phyloP scores from a whole-genome alignment of 805 yeast species.

The Schizosaccharomyces cryophilus region DNA sequence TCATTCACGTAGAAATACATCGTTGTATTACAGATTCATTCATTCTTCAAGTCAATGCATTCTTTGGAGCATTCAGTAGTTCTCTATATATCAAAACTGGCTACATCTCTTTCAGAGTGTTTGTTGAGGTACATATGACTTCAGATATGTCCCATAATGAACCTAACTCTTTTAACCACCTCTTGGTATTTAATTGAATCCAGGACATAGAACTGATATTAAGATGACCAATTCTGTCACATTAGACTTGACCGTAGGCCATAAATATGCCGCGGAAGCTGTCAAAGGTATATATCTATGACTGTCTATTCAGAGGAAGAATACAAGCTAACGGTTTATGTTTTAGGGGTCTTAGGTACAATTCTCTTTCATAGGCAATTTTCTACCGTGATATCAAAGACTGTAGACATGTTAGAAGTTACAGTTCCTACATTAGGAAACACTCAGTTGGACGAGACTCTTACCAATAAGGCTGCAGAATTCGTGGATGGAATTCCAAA shows the following conservation, averaged over 20 bases:
- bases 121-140: too few relatives aligned
- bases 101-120: too few relatives aligned
- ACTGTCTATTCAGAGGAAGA: neutral
- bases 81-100: too few relatives aligned
- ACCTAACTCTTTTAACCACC: too few relatives aligned
- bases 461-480: neutral
- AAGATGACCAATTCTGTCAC: neutral
- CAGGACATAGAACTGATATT: too few relatives aligned
- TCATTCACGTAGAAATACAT: too few relatives aligned
- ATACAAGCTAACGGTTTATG: neutral
- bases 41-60: too few relatives aligned
- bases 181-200: too few relatives aligned
- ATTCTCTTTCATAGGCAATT: neutral
- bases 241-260: neutral
- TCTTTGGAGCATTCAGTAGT: too few relatives aligned
- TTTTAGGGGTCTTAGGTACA: neutral
- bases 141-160: too few relatives aligned
- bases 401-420: neutral
- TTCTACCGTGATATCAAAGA: neutral
- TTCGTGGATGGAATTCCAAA: neutral
- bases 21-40: too few relatives aligned
- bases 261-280: neutral
- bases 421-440: neutral
- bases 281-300: neutral
- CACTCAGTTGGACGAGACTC: neutral